These are phyloP conservation scores for Gastrolobium villosum DNA, from an alignment of 306 rosid genomes.

Conservation along the genomic window DNA sequence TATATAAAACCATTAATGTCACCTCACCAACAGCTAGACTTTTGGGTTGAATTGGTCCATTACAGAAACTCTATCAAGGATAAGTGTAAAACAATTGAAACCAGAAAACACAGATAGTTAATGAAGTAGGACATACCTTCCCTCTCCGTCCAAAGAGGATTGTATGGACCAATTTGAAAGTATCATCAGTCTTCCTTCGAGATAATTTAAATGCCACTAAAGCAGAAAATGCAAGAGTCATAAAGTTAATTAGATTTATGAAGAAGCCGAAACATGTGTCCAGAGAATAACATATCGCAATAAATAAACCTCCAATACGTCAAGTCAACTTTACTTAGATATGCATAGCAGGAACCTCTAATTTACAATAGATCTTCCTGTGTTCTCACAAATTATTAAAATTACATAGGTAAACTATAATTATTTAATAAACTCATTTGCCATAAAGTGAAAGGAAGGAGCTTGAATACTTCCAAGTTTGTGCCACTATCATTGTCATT, in stretches of 20 bases:
- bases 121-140: constrained; percentile 67
- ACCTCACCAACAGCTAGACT: too few species aligned
- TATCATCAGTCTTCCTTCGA: constrained; percentile 85
- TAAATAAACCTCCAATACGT: constrained; percentile 13
- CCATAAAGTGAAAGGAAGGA: constrained; percentile 23
- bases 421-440: constrained; percentile 10
- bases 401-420: constrained; percentile 7
- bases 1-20: too few species aligned
- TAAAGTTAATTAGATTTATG: constrained; percentile 29
- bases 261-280: constrained; percentile 32
- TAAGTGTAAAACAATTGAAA: constrained; percentile 22
- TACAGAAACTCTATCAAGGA: too few species aligned
- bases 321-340: constrained; percentile 18
- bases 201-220: constrained; percentile 91
- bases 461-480: not conserved
- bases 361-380: not conserved
- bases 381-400: constrained; percentile 22
- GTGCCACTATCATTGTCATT: not conserved
- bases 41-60: too few species aligned
- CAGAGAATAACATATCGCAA: constrained; percentile 17
- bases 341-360: not conserved
- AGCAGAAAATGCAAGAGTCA: constrained; percentile 47
- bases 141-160: constrained; percentile 97
- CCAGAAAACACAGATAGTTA: constrained; percentile 26
- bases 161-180: constrained; percentile 85